Evolutionary conservation across 202 grass and related monocot species (phyloP), one percentile per base, ranked within the genome.

Genomic region (Schoenoplectus tabernaemontani): DNA sequence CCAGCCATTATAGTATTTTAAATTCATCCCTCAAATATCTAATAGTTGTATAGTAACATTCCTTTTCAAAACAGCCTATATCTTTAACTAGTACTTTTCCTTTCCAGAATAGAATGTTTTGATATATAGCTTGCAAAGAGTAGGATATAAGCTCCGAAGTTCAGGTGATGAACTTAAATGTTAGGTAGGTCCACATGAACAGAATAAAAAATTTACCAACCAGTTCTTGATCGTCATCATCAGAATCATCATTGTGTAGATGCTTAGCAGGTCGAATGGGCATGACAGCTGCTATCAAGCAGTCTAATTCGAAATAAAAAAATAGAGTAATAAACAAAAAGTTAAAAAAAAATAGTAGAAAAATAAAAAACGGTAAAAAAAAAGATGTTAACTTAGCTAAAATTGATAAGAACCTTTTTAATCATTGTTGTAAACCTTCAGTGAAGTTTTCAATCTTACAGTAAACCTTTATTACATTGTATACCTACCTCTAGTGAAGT

Each of bases 141-240:
- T 32, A 50, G 4, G 23, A 73, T 73, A 44, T 47, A 72, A 17
- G 2, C 37, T 78, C 17, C 9, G 42, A 59, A 4, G 11, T 53
- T 65, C 26, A 51, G 41, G 9, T 15, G 24, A 66, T 37, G 7
- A 41, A 42, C 51, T 65, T 34, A 1, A 33, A 65, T 62, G 4
- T 44, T 62, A 12, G 24, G 19, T 65, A 10, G 12, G 48, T 64
- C 13, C 54, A 33, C 16, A 64, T 19, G 59, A 5, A 48, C 1
- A 4, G 23, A 38, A 66, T 43, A 65, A 15, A 80, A 80, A 80
- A 37, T 48, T 44, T 64, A 80, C 78, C 13, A 47, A 80, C 78
- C 78, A 80, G 66, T 66, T 80, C 78, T 65, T 65, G 59, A 20
- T 80, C 78, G 0, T 80, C 78, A 64, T 62, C 56, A 64, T 80